Percentiles rank a stretch among this genome's conserved stretches.
Conservation (phyloP, 2,329 filamentous ascomycete genomes). For the Beauveria asiatica region DNA sequence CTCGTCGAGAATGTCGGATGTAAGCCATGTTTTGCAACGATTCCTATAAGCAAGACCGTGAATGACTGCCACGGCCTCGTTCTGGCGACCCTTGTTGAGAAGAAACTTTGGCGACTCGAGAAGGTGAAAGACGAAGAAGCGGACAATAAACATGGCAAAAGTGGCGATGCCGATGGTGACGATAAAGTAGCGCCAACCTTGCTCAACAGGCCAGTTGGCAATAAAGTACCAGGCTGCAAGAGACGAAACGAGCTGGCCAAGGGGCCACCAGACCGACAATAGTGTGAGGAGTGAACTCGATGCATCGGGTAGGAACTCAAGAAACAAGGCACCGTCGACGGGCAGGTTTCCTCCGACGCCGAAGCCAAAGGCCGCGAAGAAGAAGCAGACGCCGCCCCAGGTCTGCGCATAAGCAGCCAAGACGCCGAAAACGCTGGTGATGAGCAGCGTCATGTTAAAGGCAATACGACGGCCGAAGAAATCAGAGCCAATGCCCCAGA, state of each 20-base stretch:
- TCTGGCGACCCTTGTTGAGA: constrained; percentile 65
- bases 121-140: constrained; percentile 72
- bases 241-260: constrained; percentile 68
- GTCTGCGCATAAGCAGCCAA: constrained; percentile 57
- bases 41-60: constrained; percentile 71
- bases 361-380: constrained; percentile 55
- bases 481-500: constrained; percentile 76
- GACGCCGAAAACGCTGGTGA: constrained; percentile 68
- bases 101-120: constrained; percentile 83
- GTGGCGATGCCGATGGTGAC: constrained; percentile 64
- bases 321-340: constrained; percentile 71
- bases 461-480: constrained; percentile 69
- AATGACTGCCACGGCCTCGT: constrained; percentile 71
- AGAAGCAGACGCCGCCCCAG: constrained; percentile 55
- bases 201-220: constrained; percentile 55
- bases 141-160: constrained; percentile 66
- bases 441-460: constrained; percentile 71
- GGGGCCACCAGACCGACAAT: constrained; percentile 79
- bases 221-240: constrained; percentile 70
- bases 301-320: constrained; percentile 72
- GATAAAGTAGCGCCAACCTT: constrained; percentile 72
- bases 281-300: constrained; percentile 68
- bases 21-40: constrained; percentile 63
- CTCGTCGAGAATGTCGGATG: constrained; percentile 55
- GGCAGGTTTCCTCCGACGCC: constrained; percentile 70